These are phyloP conservation scores for Gaeumannomyces sp. DNA, from an alignment of 2,329 filamentous ascomycete species.

Conservation along the genomic window DNA sequence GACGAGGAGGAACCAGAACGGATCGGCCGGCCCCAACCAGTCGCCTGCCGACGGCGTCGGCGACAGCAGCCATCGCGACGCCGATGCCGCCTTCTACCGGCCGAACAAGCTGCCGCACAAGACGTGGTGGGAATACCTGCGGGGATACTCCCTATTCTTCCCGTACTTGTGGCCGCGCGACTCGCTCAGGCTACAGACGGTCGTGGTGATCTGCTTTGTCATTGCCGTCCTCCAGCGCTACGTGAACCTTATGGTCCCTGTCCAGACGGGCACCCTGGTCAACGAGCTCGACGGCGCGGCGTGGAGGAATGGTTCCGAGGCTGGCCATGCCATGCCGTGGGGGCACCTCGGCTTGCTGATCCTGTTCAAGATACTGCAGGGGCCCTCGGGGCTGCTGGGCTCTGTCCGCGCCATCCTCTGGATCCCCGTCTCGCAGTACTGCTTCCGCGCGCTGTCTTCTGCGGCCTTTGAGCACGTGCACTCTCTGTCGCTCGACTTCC, in stretches of 20 bases:
- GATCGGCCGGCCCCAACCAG: constrained; percentile 9
- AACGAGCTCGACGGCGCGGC: constrained; percentile 51
- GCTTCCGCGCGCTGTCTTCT: constrained; percentile 87
- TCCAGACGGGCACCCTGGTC: constrained; percentile 76
- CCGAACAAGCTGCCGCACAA: constrained; percentile 79
- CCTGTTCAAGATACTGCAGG: constrained; percentile 74
- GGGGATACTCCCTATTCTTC: constrained; percentile 89
- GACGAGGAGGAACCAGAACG: constrained; percentile 10
- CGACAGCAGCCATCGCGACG: constrained; percentile 37
- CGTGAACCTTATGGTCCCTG: constrained; percentile 81
- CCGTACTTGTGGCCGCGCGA: constrained; percentile 95
- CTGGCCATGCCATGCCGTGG: constrained; percentile 56
- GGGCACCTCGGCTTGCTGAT: constrained; percentile 69
- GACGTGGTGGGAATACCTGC: constrained; percentile 94
- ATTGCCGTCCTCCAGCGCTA: constrained; percentile 74
- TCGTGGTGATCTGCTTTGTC: constrained; percentile 75
- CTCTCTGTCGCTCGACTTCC: constrained; percentile 89
- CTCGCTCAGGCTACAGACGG: constrained; percentile 62
- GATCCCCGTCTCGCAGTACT: constrained; percentile 97
- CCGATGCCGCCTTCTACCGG: constrained; percentile 77
- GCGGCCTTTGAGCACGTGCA: constrained; percentile 98
- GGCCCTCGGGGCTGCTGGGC: constrained; percentile 79
- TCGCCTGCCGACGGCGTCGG: not conserved
- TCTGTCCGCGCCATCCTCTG: constrained; percentile 78
- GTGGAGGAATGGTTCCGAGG: constrained; percentile 27